Evolutionary conservation across 441 rosid species (phyloP), one percentile per base, ranked within the genome.

Genomic region (Syzygium syzygioides): DNA sequence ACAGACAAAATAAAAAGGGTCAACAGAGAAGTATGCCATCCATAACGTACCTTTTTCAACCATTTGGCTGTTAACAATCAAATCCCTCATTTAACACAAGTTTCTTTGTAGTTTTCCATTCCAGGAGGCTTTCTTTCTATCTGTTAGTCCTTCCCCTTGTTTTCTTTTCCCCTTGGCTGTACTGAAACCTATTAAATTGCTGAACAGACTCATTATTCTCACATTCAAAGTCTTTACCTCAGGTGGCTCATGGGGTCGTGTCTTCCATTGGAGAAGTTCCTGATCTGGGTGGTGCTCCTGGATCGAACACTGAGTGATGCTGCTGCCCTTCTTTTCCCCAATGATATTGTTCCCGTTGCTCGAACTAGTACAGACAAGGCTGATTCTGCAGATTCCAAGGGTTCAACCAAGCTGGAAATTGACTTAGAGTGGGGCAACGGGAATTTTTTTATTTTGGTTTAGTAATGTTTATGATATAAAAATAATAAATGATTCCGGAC

Each of bases 391-490:
- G 90, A 86, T 90, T 88, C 91, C 87, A 62, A 80, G 88, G 89
- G 90, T 87, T 90, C 87, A 87, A 66, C 64, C 89, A 86, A 91
- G 90, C 86, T 85, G 50, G 92, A 90, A 89, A 87, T 34, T 60
- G 90, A 91, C 85, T 91, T 86, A 64, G 93, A 90, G 86, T 12
- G 30, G 26, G n/a, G 64, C 64, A 59, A 25, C 64, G 15, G n/a
- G n/a, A 59, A 26, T n/a, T 59, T 59, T 59, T n/a, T 59, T 11
- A 59, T 14, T 57, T 12, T 45, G 48, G 48, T 45, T 45, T 7
- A 59, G 26, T 59, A 59, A 59, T 59, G 26, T 59, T 59, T 59
- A 59, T n/a, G 64, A 26, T 59, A 26, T 26, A 25, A 25, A 59
- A 28, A 59, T 28, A 59, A 59, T 26, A 59, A 59, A 59, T 59